phyloP scores from a whole-genome alignment of 805 yeast genomes.

The Pachysolen tannophilus region DNA sequence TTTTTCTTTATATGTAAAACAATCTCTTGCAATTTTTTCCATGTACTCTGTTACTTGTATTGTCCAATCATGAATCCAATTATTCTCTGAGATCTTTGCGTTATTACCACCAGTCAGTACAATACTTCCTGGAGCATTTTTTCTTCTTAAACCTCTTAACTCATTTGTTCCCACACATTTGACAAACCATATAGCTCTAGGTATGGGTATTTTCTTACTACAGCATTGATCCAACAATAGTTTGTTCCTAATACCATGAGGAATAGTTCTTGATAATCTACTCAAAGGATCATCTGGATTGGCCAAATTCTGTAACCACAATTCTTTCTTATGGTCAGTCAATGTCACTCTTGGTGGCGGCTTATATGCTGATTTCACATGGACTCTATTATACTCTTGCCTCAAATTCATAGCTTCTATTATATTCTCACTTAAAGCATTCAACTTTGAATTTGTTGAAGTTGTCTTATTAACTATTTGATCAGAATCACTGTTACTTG shows the following conservation, averaged over 20 bases:
- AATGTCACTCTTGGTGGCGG: conserved; percentile 88
- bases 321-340: conserved; percentile 77
- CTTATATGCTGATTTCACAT: conserved; percentile 48
- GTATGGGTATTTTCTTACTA: conserved; percentile 56
- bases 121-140: conserved; percentile 20
- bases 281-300: conserved; percentile 57
- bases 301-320: conserved; percentile 80
- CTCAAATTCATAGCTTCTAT: conserved; percentile 40
- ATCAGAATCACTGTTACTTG: no score
- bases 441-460: conserved; percentile 15
- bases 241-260: conserved; percentile 81
- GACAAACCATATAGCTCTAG: conserved; percentile 88
- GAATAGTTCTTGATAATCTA: conserved; percentile 68
- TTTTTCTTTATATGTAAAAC: no score
- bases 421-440: conserved; percentile 41
- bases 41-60: conserved; percentile 63
- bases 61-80: conserved; percentile 87
- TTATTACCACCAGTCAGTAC: conserved; percentile 6
- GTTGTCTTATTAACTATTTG: neutral
- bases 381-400: conserved; percentile 34
- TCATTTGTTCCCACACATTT: conserved; percentile 83
- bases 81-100: conserved; percentile 11
- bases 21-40: conserved; percentile 40
- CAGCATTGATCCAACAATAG: conserved; percentile 68
- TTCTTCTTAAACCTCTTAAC: conserved; percentile 47